Percentiles rank a stretch among this genome's conserved stretches.
phyloP scores from a whole-genome alignment of 192 early-diverging fungal genomes.

The Coemansia sp. region DNA sequence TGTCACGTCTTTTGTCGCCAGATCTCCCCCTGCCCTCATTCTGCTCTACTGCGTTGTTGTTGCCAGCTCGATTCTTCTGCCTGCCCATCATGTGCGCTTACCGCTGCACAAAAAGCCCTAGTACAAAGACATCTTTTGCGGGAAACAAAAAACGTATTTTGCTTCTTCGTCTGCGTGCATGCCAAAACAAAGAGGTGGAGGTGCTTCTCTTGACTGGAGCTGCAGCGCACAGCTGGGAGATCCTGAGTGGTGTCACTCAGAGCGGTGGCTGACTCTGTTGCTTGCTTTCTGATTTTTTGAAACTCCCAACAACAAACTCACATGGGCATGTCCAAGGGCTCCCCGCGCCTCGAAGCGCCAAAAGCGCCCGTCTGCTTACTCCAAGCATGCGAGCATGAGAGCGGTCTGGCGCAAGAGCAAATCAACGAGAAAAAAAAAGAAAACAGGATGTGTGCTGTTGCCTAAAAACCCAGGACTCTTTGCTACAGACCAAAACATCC shows the following conservation, averaged over 20 bases:
- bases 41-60: neutral
- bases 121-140: too few species aligned
- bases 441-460: neutral
- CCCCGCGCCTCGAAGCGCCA: too few species aligned
- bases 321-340: too few species aligned
- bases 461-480: neutral
- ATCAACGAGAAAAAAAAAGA: neutral
- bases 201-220: neutral
- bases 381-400: neutral
- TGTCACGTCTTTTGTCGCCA: neutral
- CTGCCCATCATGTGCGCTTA: neutral
- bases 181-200: neutral
- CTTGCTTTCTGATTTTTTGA: too few species aligned
- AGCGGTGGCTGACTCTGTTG: neutral
- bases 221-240: neutral
- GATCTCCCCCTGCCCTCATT: too few species aligned
- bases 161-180: neutral
- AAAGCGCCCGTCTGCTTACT: neutral
- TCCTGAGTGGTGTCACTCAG: neutral
- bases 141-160: too few species aligned
- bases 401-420: neutral
- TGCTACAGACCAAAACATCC: neutral
- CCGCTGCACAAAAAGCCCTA: neutral
- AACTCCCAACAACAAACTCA: neutral
- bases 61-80: conserved; percentile 5